These are phyloP conservation scores for Alternaria conjuncta DNA, from an alignment of 2,329 filamentous ascomycete species.

Conservation along the genomic window DNA sequence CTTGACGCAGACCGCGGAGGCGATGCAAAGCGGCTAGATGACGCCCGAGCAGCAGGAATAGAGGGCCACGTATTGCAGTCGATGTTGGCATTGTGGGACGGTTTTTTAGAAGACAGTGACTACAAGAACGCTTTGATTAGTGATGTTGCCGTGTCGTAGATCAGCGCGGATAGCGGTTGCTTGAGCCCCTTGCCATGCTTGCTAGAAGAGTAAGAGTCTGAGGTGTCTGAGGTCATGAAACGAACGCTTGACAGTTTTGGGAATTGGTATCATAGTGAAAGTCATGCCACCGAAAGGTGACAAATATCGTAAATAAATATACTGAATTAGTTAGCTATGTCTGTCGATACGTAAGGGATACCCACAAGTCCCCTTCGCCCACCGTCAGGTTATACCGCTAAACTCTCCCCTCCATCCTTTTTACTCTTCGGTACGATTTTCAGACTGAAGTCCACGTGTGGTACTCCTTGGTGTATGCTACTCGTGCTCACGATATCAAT, in stretches of 20 bases:
- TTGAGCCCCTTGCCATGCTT: not conserved
- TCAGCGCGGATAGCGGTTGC: not conserved
- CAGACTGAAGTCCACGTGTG: conserved; percentile 93
- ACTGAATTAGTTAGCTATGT: not conserved
- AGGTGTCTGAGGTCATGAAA: not conserved
- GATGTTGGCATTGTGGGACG: not conserved
- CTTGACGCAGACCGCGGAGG: not conserved
- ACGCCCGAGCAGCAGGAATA: not conserved
- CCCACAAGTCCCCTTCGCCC: not conserved
- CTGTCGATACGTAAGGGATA: not conserved
- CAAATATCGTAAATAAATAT: not conserved
- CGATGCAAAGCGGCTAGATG: not conserved
- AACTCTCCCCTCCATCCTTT: conserved; percentile 22
- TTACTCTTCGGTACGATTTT: conserved; percentile 71
- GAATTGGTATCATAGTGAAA: not conserved
- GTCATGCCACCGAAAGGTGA: not conserved
- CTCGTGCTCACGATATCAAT: conserved; percentile 96
- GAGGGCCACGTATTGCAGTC: not conserved
- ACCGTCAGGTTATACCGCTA: conserved; percentile 5
- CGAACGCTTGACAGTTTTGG: not conserved
- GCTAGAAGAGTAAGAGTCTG: not conserved
- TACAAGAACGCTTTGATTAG: not conserved
- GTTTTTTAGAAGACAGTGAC: not conserved
- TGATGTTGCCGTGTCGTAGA: not conserved
- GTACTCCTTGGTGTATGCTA: conserved; percentile 93